These are phyloP conservation scores for Cardamine chenopodiifolia DNA, from an alignment of 345 rosid species.

Conservation along the genomic window DNA sequence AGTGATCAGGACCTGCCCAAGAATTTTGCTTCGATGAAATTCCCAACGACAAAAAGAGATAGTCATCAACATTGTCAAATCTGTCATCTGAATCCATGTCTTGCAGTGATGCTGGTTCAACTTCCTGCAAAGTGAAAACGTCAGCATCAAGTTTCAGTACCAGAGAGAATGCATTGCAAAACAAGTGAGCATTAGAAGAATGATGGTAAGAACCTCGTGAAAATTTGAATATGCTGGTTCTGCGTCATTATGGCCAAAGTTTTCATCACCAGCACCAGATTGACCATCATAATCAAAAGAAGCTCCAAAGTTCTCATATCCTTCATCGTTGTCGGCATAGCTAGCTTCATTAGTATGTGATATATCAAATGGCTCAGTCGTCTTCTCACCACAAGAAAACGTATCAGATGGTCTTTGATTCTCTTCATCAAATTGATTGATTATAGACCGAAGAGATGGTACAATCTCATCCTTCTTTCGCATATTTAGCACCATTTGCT, in stretches of 20 bases:
- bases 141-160: slow-evolving; percentile 6
- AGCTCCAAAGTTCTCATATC: slow-evolving; percentile 55
- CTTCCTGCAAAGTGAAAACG: slow-evolving; percentile 53
- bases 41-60: slow-evolving; percentile 72
- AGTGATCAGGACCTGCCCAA: slow-evolving; percentile 99
- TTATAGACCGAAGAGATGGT: slow-evolving; percentile 65
- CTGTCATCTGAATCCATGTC: slow-evolving; percentile 54
- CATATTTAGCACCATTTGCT: slow-evolving; percentile 69
- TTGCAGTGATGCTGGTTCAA: slow-evolving; percentile 49
- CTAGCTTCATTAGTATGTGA: slow-evolving; percentile 47
- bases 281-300: slow-evolving; percentile 60
- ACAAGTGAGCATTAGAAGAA: slow-evolving; percentile 10
- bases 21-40: slow-evolving; percentile 71
- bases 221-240: slow-evolving; percentile 56
- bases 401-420: slow-evolving; percentile 62
- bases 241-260: slow-evolving; percentile 43
- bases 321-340: slow-evolving; percentile 53
- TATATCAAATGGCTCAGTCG: slow-evolving; percentile 46
- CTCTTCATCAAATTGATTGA: slow-evolving; percentile 72
- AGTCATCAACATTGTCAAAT: slow-evolving; percentile 64
- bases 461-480: slow-evolving; percentile 70
- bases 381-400: slow-evolving; percentile 51
- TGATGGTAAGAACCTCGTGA: slow-evolving; percentile 56
- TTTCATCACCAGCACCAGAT: slow-evolving; percentile 50
- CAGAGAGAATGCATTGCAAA: slow-evolving; percentile 5